Percentiles rank a stretch among this genome's conserved stretches.
phyloP scores from a whole-genome alignment of 768 basidiomycete genomes.

The Boletus pseudopeckii region DNA sequence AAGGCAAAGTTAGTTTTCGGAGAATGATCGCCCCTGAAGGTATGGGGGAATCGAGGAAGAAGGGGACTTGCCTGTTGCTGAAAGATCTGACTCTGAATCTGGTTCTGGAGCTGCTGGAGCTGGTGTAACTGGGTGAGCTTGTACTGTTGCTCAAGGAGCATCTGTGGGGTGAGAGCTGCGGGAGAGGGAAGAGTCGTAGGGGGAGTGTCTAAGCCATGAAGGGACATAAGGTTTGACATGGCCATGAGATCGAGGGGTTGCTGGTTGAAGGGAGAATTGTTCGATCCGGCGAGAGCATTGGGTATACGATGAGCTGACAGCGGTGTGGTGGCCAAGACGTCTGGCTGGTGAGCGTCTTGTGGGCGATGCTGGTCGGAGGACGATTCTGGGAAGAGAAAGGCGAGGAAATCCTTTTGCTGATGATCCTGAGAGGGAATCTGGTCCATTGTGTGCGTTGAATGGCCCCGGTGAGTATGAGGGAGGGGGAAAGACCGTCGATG shows the following conservation, averaged over 20 bases:
- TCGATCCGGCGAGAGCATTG: too few relatives aligned
- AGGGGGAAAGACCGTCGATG: not conserved
- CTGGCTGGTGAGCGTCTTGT: conserved; percentile 23
- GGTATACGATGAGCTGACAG: conserved; percentile 15
- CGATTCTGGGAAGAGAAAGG: conserved; percentile 34
- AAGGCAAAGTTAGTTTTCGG: conserved; percentile 11
- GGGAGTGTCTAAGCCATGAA: conserved; percentile 40
- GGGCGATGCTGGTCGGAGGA: conserved; percentile 23
- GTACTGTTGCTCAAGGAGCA: conserved; percentile 72
- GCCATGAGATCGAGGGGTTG: conserved; percentile 46
- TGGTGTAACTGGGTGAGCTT: conserved; percentile 75
- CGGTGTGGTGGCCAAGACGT: not conserved
- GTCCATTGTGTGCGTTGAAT: conserved; percentile 15
- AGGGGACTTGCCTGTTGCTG: conserved; percentile 72
- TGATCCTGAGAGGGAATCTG: conserved; percentile 26
- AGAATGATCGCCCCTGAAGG: conserved; percentile 1
- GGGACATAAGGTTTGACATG: conserved; percentile 47
- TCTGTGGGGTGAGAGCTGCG: conserved; percentile 39
- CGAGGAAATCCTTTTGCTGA: conserved; percentile 35
- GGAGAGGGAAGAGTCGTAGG: conserved; percentile 14
- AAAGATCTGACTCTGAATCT: conserved; percentile 85
- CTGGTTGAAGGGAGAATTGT: conserved; percentile 21
- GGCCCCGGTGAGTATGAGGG: not conserved
- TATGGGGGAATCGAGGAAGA: not conserved
- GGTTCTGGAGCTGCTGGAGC: conserved; percentile 73